These are phyloP conservation scores for Boletus sp. DNA, from an alignment of 768 basidiomycete species.

Conservation along the genomic window DNA sequence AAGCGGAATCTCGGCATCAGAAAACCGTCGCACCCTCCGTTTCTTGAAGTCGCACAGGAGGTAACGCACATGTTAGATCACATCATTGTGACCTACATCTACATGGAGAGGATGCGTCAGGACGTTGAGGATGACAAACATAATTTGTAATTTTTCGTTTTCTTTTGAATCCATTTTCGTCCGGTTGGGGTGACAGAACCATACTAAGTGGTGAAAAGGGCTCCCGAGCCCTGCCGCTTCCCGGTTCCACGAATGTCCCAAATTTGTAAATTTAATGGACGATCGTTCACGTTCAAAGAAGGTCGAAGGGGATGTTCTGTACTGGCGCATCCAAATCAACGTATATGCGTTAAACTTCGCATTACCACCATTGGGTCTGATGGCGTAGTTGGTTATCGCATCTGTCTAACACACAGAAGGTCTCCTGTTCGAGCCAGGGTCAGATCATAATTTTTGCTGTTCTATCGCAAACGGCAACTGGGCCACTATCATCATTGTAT, in stretches of 20 bases:
- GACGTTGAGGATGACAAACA: slow-evolving; percentile 19
- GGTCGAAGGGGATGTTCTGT: too few species aligned
- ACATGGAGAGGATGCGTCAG: slow-evolving; percentile 29
- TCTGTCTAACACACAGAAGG: slow-evolving; percentile 83
- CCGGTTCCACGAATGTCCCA: too few species aligned
- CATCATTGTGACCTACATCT: slow-evolving; percentile 35
- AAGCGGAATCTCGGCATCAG: slow-evolving; percentile 17
- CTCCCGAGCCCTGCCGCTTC: too few species aligned
- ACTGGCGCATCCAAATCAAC: too few species aligned
- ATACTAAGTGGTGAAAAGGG: too few species aligned
- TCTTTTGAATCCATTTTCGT: too few species aligned
- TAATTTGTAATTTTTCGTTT: slow-evolving; percentile 6
- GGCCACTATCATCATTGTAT: too few species aligned
- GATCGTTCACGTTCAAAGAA: too few species aligned
- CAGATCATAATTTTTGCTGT: slow-evolving; percentile 29
- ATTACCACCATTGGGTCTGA: slow-evolving; percentile 28
- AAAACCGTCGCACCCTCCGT: slow-evolving; percentile 17
- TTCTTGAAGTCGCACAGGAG: slow-evolving; percentile 27
- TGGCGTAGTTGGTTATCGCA: slow-evolving; percentile 85
- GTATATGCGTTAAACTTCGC: too few species aligned
- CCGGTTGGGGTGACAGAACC: too few species aligned
- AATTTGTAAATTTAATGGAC: background rate
- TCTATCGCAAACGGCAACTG: too few species aligned
- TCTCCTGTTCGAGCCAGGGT: slow-evolving; percentile 70
- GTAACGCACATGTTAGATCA: slow-evolving; percentile 31